These are phyloP conservation scores for Gynochthodes officinalis DNA, from an alignment of 257 asterid genomes.

Conservation along the genomic window DNA sequence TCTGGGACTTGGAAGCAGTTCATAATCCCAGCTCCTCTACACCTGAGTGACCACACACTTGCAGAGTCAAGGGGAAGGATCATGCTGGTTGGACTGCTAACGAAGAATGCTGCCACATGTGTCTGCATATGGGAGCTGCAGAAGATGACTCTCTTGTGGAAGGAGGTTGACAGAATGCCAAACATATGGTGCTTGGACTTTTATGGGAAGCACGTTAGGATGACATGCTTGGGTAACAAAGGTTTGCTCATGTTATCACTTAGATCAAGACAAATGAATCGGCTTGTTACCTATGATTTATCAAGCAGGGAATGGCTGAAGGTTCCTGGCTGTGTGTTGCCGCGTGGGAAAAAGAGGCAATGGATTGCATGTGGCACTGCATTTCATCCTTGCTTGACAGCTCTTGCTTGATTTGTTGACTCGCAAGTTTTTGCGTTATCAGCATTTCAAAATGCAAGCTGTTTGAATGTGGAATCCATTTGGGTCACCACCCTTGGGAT, in stretches of 20 bases:
- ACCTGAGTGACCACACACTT: constrained; percentile 59
- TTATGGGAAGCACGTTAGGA: constrained; percentile 94
- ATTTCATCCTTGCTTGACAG: constrained; percentile 83
- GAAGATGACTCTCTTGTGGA: constrained; percentile 96
- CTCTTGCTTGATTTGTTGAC: constrained; percentile 42
- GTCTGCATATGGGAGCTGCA: constrained; percentile 99
- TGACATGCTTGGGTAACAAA: constrained; percentile 93
- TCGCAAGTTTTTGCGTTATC: neutral
- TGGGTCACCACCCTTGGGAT: neutral
- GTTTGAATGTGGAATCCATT: constrained; percentile 5
- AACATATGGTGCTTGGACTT: constrained; percentile 98
- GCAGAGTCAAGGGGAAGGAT: constrained; percentile 82
- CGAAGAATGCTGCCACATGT: constrained; percentile 89
- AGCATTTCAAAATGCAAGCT: neutral
- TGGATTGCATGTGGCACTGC: constrained; percentile 90
- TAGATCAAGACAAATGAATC: constrained; percentile 84
- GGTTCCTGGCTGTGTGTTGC: constrained; percentile 83
- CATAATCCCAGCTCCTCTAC: constrained; percentile 61
- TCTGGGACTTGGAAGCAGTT: constrained; percentile 68
- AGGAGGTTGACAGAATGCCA: constrained; percentile 99
- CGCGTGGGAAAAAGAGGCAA: constrained; percentile 70
- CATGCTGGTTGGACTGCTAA: constrained; percentile 88
- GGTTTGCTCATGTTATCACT: constrained; percentile 85
- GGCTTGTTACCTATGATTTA: constrained; percentile 66
- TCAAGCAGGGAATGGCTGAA: constrained; percentile 76